Percentiles rank a stretch among this genome's conserved stretches.
These are phyloP conservation scores for Phytophthora pseudosyringae DNA, from an alignment of 352 stramenopile species.

Conservation along the genomic window DNA sequence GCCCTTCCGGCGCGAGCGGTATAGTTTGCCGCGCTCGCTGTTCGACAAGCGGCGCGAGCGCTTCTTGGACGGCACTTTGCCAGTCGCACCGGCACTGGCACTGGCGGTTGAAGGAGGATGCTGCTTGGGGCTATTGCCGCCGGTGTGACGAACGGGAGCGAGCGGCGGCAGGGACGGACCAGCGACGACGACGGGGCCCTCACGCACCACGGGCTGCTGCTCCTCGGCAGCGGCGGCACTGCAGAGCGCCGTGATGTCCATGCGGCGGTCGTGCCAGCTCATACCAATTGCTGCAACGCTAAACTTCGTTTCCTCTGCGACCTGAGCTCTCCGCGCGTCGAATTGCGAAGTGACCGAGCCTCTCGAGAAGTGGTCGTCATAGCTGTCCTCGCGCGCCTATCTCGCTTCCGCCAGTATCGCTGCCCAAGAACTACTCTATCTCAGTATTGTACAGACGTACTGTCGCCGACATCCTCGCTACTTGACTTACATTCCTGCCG, in stretches of 20 bases:
- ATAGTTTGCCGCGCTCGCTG: slow-evolving; percentile 69
- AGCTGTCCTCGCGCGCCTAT: slow-evolving; percentile 13
- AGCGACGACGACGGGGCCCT: background rate
- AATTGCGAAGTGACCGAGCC: slow-evolving; percentile 28
- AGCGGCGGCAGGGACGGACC: slow-evolving; percentile 16
- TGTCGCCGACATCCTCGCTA: no score
- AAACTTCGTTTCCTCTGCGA: background rate
- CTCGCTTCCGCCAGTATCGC: slow-evolving; percentile 4
- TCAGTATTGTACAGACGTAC: no score
- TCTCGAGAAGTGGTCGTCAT: slow-evolving; percentile 27
- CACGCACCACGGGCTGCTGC: slow-evolving; percentile 8
- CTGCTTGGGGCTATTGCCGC: slow-evolving; percentile 3
- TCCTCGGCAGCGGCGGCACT: slow-evolving; percentile 4
- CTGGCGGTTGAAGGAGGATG: slow-evolving; percentile 2
- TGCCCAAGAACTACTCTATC: background rate
- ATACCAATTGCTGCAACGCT: background rate
- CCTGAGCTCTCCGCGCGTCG: slow-evolving; percentile 14
- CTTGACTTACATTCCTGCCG: no score
- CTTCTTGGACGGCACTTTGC: slow-evolving; percentile 40
- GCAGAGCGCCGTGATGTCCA: slow-evolving; percentile 44
- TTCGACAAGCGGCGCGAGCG: slow-evolving; percentile 56
- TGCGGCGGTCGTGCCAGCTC: slow-evolving; percentile 36
- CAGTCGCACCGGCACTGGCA: background rate
- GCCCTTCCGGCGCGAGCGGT: slow-evolving; percentile 56
- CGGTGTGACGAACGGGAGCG: slow-evolving; percentile 17